Conservation (phyloP, 192 early-diverging fungal genomes). For the Entrophospora sp. region DNA sequence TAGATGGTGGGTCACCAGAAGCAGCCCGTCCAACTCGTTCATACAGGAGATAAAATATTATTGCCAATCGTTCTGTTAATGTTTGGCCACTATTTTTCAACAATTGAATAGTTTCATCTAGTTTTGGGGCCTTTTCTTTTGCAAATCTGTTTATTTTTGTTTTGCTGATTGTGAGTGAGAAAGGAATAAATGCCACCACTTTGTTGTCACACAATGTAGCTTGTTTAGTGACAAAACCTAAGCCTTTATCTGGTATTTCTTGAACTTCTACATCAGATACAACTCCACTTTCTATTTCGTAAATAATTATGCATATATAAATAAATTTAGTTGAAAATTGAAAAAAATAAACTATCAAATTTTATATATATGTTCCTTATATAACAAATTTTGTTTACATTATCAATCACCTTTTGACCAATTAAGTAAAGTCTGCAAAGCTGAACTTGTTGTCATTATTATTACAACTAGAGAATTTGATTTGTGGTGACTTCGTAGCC, state of each 20-base stretch:
- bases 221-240: not conserved
- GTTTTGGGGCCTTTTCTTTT: slow-evolving; percentile 18
- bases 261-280: not conserved
- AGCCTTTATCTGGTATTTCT: slow-evolving; percentile 12
- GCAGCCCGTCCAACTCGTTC: slow-evolving; percentile 13
- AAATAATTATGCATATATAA: not conserved
- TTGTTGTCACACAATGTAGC: not conserved
- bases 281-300: not conserved
- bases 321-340: not conserved
- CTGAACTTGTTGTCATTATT: not conserved
- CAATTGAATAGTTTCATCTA: not conserved
- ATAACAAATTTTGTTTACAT: too few species aligned
- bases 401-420: slow-evolving; percentile 15
- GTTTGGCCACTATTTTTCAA: not conserved
- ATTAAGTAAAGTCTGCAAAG: not conserved
- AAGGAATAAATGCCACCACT: not conserved
- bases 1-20: not conserved
- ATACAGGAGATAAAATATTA: slow-evolving; percentile 38
- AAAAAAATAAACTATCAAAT: not conserved
- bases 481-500: too few species aligned
- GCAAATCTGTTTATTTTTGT: slow-evolving; percentile 3
- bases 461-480: too few species aligned
- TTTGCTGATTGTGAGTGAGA: not conserved
- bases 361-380: not conserved
- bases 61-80: slow-evolving; percentile 27